A percentile compares a stretch with the other conserved stretches of the same genome.
These are phyloP conservation scores for Bryoerythrophyllum caledonicum DNA, from an alignment of 225 moss, liverwort and hornwort species.

Conservation along the genomic window DNA sequence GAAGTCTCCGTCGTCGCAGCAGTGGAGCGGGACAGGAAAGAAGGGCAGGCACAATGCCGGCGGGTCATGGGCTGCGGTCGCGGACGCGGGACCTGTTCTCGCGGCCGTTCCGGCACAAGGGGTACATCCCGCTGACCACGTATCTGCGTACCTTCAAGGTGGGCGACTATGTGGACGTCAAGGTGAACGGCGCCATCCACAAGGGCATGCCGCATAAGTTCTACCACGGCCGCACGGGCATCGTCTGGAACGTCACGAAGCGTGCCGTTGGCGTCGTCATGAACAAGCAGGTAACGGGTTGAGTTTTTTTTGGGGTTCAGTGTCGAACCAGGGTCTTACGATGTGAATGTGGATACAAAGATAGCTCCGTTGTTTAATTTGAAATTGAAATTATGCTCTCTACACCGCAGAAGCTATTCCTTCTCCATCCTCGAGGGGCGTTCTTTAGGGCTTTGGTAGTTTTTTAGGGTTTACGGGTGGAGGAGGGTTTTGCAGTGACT, in stretches of 20 bases:
- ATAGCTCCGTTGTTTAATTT: too few relatives aligned
- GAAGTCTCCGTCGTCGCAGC: background rate
- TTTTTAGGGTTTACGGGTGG: too few relatives aligned
- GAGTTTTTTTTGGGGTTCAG: too few relatives aligned
- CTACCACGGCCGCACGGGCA: constrained; percentile 27
- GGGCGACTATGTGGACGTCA: constrained; percentile 21
- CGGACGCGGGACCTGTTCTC: constrained; percentile 23
- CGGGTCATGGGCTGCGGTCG: constrained; percentile 29
- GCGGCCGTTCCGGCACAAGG: constrained; percentile 26
- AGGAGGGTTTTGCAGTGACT: too few relatives aligned
- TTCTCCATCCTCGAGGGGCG: too few relatives aligned
- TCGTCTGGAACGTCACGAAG: constrained; percentile 34
- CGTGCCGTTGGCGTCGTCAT: constrained; percentile 23
- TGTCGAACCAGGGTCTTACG: too few relatives aligned
- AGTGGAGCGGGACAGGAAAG: background rate
- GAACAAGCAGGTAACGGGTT: constrained; percentile 10
- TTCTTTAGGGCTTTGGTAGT: too few relatives aligned
- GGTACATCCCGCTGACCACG: constrained; percentile 20
- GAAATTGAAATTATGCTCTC: too few relatives aligned
- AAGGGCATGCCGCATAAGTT: constrained; percentile 29
- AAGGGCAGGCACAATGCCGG: constrained; percentile 18
- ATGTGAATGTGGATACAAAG: too few relatives aligned
- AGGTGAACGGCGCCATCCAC: constrained; percentile 30
- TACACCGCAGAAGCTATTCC: too few relatives aligned
- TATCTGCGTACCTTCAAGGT: constrained; percentile 29